phyloP scores from a whole-genome alignment of 176 grass and related monocot species.

The Guadua angustifolia region DNA sequence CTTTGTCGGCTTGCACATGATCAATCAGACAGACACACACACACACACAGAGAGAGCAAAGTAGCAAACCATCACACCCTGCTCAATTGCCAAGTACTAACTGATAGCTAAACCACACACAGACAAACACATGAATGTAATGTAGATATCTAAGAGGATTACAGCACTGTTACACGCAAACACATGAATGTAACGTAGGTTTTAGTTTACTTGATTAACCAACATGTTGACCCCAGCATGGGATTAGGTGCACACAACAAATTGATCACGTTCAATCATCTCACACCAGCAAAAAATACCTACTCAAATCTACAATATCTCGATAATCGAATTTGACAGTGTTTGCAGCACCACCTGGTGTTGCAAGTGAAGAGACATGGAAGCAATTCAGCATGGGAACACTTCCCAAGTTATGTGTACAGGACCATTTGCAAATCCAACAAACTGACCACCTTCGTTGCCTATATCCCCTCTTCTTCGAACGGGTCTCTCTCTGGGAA shows the following conservation, averaged over 20 bases:
- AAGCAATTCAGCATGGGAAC: background rate
- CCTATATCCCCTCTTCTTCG: constrained; percentile 84
- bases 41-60: too few species aligned
- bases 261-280: background rate
- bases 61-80: too few species aligned
- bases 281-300: background rate
- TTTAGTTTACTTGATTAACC: too few species aligned
- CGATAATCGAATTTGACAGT: background rate
- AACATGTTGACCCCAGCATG: background rate
- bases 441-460: background rate
- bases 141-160: too few species aligned
- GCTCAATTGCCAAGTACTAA: too few species aligned
- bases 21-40: too few species aligned
- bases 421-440: background rate
- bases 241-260: background rate
- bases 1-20: too few species aligned
- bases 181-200: too few species aligned
- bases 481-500: constrained; percentile 92
- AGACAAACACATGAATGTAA: too few species aligned
- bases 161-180: too few species aligned
- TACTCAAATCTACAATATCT: background rate
- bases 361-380: background rate
- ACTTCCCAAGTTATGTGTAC: background rate
- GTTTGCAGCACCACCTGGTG: background rate
- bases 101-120: too few species aligned